Conservation (phyloP, 768 basidiomycete species). For the Lentinula sp. region DNA sequence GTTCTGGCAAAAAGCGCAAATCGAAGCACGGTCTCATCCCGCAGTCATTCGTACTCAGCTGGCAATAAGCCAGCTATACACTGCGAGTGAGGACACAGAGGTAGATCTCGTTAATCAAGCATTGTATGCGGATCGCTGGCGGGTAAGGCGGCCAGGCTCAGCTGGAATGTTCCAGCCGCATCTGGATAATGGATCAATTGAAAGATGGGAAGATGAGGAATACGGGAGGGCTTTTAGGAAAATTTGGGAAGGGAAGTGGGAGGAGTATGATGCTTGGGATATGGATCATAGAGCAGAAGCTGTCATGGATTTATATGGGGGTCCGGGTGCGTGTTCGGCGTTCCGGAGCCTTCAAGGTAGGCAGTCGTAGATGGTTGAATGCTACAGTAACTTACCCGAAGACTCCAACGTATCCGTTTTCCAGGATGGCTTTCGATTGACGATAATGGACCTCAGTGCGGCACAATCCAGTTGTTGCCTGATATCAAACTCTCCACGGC, state of each 20-base stretch:
- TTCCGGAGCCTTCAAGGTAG: neutral
- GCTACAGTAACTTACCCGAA: neutral
- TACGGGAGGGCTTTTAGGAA: neutral
- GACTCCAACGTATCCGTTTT: neutral
- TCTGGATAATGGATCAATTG: neutral
- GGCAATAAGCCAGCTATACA: neutral
- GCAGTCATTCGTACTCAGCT: neutral
- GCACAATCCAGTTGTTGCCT: neutral
- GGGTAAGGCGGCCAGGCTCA: neutral
- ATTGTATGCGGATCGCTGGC: neutral
- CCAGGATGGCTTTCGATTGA: neutral
- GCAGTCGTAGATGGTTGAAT: neutral
- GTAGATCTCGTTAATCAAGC: neutral
- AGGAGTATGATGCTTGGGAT: slow-evolving; percentile 1
- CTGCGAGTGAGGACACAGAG: neutral
- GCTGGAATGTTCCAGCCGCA: neutral
- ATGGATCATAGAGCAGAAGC: neutral
- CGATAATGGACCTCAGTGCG: neutral
- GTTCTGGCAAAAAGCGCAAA: neutral
- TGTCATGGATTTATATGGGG: neutral
- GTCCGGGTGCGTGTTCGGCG: neutral
- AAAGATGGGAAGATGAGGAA: neutral
- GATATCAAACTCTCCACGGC: neutral
- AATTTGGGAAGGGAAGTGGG: neutral
- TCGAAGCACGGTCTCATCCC: neutral